A percentile compares a stretch with the other conserved stretches of the same genome.
phyloP scores from a whole-genome alignment of 2,329 filamentous ascomycete genomes.

The Tolypocladium ophioglossoides region DNA sequence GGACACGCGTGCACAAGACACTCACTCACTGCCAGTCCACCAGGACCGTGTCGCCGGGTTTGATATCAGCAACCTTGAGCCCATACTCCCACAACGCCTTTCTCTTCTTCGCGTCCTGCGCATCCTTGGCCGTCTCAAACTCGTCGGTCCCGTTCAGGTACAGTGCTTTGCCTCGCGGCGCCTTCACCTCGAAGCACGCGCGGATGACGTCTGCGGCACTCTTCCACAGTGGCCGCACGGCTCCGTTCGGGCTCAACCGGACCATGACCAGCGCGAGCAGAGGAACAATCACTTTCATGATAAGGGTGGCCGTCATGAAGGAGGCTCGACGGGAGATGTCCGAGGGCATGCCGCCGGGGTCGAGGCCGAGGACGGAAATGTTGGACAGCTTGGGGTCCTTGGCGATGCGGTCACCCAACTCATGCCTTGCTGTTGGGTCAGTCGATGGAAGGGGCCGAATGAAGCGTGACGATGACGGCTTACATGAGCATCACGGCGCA shows the following conservation, averaged over 20 bases:
- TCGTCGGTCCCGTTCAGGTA: constrained; percentile 24
- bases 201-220: constrained; percentile 21
- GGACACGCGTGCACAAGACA: not conserved
- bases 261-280: constrained; percentile 12
- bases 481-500: constrained; percentile 25
- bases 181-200: constrained; percentile 18
- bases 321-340: constrained; percentile 16
- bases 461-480: constrained; percentile 2
- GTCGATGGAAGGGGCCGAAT: not conserved
- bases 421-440: constrained; percentile 15
- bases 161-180: constrained; percentile 15
- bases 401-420: constrained; percentile 22
- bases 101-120: constrained; percentile 17
- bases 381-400: constrained; percentile 21
- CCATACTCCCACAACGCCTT: constrained; percentile 21
- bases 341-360: constrained; percentile 26
- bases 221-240: constrained; percentile 17
- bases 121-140: constrained; percentile 16
- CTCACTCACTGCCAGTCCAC: constrained; percentile 15
- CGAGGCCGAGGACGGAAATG: constrained; percentile 24
- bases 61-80: constrained; percentile 12
- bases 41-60: constrained; percentile 15
- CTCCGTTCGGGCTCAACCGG: constrained; percentile 17
- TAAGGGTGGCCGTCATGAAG: constrained; percentile 11
- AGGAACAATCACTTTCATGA: constrained; percentile 14